Conservation (phyloP, 2,329 filamentous ascomycete species). For the Ampelomyces quisqualis region DNA sequence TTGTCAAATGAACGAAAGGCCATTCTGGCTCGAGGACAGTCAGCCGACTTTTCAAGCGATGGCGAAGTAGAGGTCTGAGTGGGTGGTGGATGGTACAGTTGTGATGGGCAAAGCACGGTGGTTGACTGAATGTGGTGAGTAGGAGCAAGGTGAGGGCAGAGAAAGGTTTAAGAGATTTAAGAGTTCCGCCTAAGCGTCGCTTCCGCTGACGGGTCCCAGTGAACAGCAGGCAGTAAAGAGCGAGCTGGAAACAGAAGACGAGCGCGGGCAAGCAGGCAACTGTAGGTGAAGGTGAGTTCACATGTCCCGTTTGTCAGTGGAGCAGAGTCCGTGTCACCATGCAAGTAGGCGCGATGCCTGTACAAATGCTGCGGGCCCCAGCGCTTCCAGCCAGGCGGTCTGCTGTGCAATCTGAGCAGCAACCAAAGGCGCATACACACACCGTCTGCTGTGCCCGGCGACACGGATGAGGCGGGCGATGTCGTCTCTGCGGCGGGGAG, state of each 20-base stretch:
- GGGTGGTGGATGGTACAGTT: too few relatives aligned
- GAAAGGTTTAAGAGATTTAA: too few relatives aligned
- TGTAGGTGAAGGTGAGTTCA: slow-evolving; percentile 13
- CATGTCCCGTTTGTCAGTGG: slow-evolving; percentile 7
- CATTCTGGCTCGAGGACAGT: too few relatives aligned
- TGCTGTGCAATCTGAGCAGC: slow-evolving; percentile 6
- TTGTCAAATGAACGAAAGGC: slow-evolving; percentile 8
- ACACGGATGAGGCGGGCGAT: slow-evolving; percentile 5
- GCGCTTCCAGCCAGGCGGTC: slow-evolving; percentile 14
- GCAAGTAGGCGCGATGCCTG: slow-evolving; percentile 15
- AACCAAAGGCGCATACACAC: slow-evolving; percentile 10
- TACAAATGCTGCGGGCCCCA: slow-evolving; percentile 5
- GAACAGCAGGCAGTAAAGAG: neutral
- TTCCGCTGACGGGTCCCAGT: neutral
- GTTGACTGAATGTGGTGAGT: neutral
- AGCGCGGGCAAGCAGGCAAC: slow-evolving; percentile 5
- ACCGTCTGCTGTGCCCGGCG: slow-evolving; percentile 3
- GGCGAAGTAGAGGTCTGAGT: too few relatives aligned
- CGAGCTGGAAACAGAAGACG: neutral
- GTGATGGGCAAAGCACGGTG: neutral
- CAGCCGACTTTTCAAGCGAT: too few relatives aligned
- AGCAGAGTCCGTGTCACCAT: slow-evolving; percentile 15
- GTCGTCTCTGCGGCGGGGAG: slow-evolving; percentile 10
- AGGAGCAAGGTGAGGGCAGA: too few relatives aligned
- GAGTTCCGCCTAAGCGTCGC: slow-evolving; percentile 1